These are phyloP conservation scores for Candida glucosophila DNA, from an alignment of 1,139 yeast genomes.

Conservation along the genomic window DNA sequence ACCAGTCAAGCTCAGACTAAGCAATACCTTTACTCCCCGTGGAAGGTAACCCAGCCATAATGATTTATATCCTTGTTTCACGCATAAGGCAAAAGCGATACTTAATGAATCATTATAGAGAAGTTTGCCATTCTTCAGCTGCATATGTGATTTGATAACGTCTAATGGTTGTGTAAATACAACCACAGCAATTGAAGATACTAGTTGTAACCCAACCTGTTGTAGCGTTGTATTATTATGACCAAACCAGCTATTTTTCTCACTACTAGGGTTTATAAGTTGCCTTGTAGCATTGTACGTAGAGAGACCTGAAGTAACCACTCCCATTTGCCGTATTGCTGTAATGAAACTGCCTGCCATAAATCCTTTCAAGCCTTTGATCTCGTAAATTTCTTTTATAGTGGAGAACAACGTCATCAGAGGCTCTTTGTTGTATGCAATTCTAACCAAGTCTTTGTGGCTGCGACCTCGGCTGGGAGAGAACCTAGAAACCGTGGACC, in stretches of 20 bases:
- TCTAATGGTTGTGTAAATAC: conserved; percentile 86
- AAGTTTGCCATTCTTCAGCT: conserved; percentile 58
- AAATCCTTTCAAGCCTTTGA: conserved; percentile 75
- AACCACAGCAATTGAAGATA: conserved; percentile 60
- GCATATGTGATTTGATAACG: conserved; percentile 82
- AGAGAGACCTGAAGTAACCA: conserved; percentile 77
- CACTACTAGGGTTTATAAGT: conserved; percentile 44
- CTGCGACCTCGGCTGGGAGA: conserved; percentile 6
- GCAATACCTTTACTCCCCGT: conserved; percentile 66
- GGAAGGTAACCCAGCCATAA: conserved; percentile 81
- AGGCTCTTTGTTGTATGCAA: conserved; percentile 43
- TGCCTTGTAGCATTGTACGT: conserved; percentile 75
- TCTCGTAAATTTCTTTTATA: conserved; percentile 54
- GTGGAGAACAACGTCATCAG: conserved; percentile 46
- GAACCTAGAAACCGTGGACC: conserved; percentile 17
- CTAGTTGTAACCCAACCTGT: conserved; percentile 45
- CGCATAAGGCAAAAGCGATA: conserved; percentile 64
- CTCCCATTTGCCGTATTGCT: conserved; percentile 65
- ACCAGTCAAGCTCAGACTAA: conserved; percentile 74
- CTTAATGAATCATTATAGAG: conserved; percentile 61
- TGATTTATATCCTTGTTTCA: conserved; percentile 55
- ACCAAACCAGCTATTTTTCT: conserved; percentile 43
- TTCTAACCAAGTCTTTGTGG: conserved; percentile 19
- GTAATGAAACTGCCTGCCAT: conserved; percentile 80
- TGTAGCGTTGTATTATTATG: conserved; percentile 31